Percentiles rank a stretch among this genome's conserved stretches.
Conservation (phyloP, 768 basidiomycete species). For the Boletus huronensis region DNA sequence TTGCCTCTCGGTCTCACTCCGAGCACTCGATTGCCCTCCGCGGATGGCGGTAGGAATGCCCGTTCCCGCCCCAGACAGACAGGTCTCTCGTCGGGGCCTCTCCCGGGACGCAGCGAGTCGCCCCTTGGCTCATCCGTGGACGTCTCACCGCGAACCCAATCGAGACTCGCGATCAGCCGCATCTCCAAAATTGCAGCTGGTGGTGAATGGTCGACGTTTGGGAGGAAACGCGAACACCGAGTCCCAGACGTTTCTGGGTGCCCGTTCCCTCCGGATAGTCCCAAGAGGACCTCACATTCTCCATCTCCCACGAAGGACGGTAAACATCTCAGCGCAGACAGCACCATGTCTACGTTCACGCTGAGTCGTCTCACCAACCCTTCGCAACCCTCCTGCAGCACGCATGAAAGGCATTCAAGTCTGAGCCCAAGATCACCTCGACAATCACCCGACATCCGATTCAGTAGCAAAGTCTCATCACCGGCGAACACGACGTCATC, state of each 20-base stretch:
- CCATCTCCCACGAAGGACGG: constrained; percentile 18
- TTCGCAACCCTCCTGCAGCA: constrained; percentile 13
- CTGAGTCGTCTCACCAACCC: constrained; percentile 17
- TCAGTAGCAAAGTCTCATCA: constrained; percentile 29
- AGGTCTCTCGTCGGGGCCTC: not conserved
- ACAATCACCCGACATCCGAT: constrained; percentile 16
- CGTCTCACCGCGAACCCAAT: constrained; percentile 10
- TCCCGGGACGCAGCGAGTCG: not conserved
- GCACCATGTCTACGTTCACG: constrained; percentile 19
- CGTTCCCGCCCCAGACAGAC: constrained; percentile 5
- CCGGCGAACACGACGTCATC: constrained; percentile 29
- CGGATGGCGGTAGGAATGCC: not conserved
- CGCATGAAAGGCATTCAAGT: constrained; percentile 8
- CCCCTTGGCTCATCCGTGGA: constrained; percentile 2
- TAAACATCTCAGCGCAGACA: constrained; percentile 14
- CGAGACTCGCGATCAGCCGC: constrained; percentile 12
- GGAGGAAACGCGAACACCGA: constrained; percentile 22
- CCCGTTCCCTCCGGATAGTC: constrained; percentile 9
- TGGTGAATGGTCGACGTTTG: constrained; percentile 37
- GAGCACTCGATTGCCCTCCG: constrained; percentile 23
- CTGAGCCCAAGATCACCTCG: constrained; percentile 16
- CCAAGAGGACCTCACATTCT: constrained; percentile 14
- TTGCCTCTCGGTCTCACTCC: constrained; percentile 26
- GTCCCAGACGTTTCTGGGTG: constrained; percentile 14
- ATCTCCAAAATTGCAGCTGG: constrained; percentile 18